These are phyloP conservation scores for Clonostachys solani DNA, from an alignment of 2,329 filamentous ascomycete species.

Conservation along the genomic window DNA sequence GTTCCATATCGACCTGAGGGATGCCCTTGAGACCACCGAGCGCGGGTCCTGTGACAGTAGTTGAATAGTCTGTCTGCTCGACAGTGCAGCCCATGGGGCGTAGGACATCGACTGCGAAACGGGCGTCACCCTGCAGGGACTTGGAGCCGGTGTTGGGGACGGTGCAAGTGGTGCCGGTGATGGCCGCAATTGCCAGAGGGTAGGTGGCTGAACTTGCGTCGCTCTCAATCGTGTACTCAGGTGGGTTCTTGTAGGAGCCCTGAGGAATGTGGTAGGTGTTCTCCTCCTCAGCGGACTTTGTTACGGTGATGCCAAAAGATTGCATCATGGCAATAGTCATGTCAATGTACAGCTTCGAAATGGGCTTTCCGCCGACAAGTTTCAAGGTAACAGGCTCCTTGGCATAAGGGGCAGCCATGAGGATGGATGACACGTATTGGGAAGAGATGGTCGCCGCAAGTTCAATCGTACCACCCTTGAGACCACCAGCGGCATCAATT, in stretches of 20 bases:
- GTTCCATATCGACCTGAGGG: constrained; percentile 90
- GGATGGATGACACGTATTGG: constrained; percentile 95
- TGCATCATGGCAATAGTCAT: constrained; percentile 99
- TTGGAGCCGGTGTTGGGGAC: constrained; percentile 92
- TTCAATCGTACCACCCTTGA: constrained; percentile 83
- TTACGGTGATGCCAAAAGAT: constrained; percentile 80
- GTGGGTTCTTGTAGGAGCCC: constrained; percentile 76
- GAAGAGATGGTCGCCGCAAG: constrained; percentile 94
- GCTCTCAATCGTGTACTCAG: constrained; percentile 88
- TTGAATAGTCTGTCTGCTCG: constrained; percentile 77
- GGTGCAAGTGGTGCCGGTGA: constrained; percentile 92
- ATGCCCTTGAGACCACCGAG: constrained; percentile 70
- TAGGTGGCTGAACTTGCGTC: constrained; percentile 98
- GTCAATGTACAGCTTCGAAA: constrained; percentile 95
- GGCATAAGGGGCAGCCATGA: constrained; percentile 96
- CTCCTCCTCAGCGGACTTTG: constrained; percentile 70
- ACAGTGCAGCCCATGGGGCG: constrained; percentile 92
- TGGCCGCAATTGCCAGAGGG: constrained; percentile 87
- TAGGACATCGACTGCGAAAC: constrained; percentile 87
- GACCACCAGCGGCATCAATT: constrained; percentile 77
- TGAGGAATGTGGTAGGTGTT: constrained; percentile 94
- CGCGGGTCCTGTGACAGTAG: constrained; percentile 87
- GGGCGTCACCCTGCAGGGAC: constrained; percentile 91
- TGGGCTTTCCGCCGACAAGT: constrained; percentile 92
- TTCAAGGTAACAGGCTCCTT: constrained; percentile 88